Evolutionary conservation across 176 grass and related monocot genomes (phyloP), one percentile per base, ranked within the genome.

Genomic region (Raddia distichophylla): DNA sequence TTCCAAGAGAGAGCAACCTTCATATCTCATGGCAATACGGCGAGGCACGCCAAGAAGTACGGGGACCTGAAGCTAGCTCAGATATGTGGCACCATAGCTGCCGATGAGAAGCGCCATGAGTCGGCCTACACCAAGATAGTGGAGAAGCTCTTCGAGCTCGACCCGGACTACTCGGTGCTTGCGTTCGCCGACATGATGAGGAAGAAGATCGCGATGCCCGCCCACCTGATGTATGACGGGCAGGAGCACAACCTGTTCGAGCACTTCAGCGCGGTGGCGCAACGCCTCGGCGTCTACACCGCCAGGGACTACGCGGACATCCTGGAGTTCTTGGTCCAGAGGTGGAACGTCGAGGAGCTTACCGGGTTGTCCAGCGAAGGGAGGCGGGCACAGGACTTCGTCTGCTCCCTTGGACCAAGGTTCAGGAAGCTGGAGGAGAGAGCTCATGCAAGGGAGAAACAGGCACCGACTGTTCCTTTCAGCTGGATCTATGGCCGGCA

Each of bases 1-100:
- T 83, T 88, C 75, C 80, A 88, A 44, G 77, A 89, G 64, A 77
- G 87, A 3, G 76, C 82, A 9, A 85, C 87, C 16, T 81, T 58
- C 87, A 71, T 89, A 37, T 85, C 87, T 1, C 87, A 89, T 64
- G 76, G 70, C 63, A 89, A 89, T 55, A 89, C 82, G 9, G 77
- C 80, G 18, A 60, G 86, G 7, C 86, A 78, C 12, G 80, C 86
- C 7, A 13, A 15, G 77, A 27, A 18, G 6, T 27, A 60, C 18
- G 84, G 77, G 17, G 77, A 80, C 84, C 0, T 9, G 5, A 42
- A 2, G 43, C 79, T 87, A 17, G 86, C 86, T 5, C 66, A 18
- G 22, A 64, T 83, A 32, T 78, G 86, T 73, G 86, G 86, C 40
- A 57, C 80, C 40, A 71, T 83, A 13, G 86, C 70, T n/a, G 75